Percentiles rank a stretch among this genome's conserved stretches.
These are phyloP conservation scores for Pseudofabraea citricarpa DNA, from an alignment of 2,329 filamentous ascomycete genomes.

Conservation along the genomic window DNA sequence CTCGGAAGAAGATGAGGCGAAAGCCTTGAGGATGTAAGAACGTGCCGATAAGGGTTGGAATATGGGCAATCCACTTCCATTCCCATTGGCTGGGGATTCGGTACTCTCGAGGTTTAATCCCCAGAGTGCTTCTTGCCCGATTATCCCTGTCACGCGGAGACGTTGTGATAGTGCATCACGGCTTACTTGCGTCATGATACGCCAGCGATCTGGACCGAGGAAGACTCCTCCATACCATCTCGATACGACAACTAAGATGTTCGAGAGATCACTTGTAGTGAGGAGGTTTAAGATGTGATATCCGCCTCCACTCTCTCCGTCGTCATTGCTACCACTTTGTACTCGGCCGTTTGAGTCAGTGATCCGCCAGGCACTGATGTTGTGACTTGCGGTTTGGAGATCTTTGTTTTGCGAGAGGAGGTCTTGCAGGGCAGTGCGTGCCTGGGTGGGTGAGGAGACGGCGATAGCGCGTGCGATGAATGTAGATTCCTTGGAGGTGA, in stretches of 20 bases:
- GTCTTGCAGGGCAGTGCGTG: slow-evolving; percentile 38
- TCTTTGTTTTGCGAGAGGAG: slow-evolving; percentile 44
- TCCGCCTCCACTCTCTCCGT: slow-evolving; percentile 58
- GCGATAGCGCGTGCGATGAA: slow-evolving; percentile 51
- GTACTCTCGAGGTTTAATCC: slow-evolving; percentile 49
- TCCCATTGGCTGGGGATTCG: slow-evolving; percentile 20
- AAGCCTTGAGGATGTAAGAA: slow-evolving; percentile 53
- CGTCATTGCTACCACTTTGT: slow-evolving; percentile 36
- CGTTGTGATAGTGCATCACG: slow-evolving; percentile 50
- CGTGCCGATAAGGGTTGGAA: slow-evolving; percentile 68
- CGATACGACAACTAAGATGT: slow-evolving; percentile 53
- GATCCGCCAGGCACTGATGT: slow-evolving; percentile 32
- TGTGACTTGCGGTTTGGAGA: slow-evolving; percentile 52
- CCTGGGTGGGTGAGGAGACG: slow-evolving; percentile 34
- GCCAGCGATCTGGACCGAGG: slow-evolving; percentile 58
- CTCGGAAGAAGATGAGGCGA: slow-evolving; percentile 36
- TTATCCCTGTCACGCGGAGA: slow-evolving; percentile 34
- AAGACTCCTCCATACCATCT: slow-evolving; percentile 60
- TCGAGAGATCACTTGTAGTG: slow-evolving; percentile 43
- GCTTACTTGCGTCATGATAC: slow-evolving; percentile 54
- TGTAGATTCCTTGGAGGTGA: slow-evolving; percentile 48
- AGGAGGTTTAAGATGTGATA: slow-evolving; percentile 48
- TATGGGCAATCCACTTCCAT: slow-evolving; percentile 58
- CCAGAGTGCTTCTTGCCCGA: slow-evolving; percentile 54
- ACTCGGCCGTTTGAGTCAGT: slow-evolving; percentile 13